phyloP scores from a whole-genome alignment of 2,329 filamentous ascomycete species.

The Alternaria gaisen region DNA sequence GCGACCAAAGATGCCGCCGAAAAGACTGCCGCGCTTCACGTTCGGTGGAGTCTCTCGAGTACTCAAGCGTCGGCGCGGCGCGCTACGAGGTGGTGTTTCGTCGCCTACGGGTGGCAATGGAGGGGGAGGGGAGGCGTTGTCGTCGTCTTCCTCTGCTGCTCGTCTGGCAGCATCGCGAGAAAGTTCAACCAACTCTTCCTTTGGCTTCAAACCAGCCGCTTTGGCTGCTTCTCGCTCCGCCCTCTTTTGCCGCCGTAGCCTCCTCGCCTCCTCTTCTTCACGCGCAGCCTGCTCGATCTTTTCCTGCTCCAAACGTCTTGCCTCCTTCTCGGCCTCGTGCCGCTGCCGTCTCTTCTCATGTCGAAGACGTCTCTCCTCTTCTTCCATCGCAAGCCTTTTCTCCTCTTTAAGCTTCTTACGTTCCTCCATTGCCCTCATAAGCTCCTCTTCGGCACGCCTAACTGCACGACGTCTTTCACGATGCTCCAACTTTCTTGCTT shows the following conservation, averaged over 20 bases:
- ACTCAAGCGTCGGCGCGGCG: slow-evolving; percentile 36
- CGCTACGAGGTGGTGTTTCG: slow-evolving; percentile 31
- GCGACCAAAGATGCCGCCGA: slow-evolving; percentile 45
- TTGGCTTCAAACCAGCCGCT: slow-evolving; percentile 18
- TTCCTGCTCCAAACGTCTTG: slow-evolving; percentile 24
- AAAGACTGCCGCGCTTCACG: slow-evolving; percentile 39
- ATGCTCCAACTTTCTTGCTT: slow-evolving; percentile 33
- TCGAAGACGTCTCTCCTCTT: slow-evolving; percentile 40
- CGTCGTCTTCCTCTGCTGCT: slow-evolving; percentile 27
- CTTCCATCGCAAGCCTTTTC: slow-evolving; percentile 31
- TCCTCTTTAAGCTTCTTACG: slow-evolving; percentile 31
- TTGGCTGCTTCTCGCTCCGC: slow-evolving; percentile 41
- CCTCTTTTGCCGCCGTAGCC: slow-evolving; percentile 35
- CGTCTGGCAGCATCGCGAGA: slow-evolving; percentile 40
- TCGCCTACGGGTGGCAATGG: slow-evolving; percentile 27
- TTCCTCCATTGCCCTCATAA: slow-evolving; percentile 30
- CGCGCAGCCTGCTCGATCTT: slow-evolving; percentile 23
- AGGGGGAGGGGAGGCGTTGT: slow-evolving; percentile 12
- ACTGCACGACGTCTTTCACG: slow-evolving; percentile 41
- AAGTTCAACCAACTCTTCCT: slow-evolving; percentile 22
- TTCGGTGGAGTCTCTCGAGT: slow-evolving; percentile 39
- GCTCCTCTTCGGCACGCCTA: slow-evolving; percentile 36
- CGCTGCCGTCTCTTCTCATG: slow-evolving; percentile 36
- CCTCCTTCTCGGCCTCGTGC: slow-evolving; percentile 41
- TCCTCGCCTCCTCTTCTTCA: slow-evolving; percentile 38